A percentile compares a stretch with the other conserved stretches of the same genome.
phyloP scores from a whole-genome alignment of 495 filamentous ascomycete genomes.

The Massariosphaeria phaeospora region DNA sequence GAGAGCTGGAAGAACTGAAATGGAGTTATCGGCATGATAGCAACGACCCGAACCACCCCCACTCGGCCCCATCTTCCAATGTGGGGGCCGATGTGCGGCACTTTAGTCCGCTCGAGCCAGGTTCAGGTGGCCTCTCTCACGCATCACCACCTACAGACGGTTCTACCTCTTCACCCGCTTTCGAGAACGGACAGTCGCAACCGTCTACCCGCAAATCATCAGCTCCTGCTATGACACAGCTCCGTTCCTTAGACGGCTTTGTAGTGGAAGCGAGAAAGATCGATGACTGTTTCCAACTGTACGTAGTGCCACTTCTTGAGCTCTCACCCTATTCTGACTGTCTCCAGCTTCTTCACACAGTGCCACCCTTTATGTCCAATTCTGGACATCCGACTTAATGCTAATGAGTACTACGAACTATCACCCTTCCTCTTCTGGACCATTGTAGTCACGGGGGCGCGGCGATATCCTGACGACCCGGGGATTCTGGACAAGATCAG shows the following conservation, averaged over 20 bases:
- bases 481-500: constrained; percentile 43
- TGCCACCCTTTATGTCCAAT: constrained; percentile 49
- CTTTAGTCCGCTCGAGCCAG: background rate
- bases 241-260: constrained; percentile 8
- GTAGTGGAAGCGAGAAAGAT: constrained; percentile 18
- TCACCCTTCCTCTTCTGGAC: constrained; percentile 52
- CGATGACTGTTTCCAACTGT: constrained; percentile 23
- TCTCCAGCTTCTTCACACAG: constrained; percentile 45
- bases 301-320: background rate
- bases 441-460: constrained; percentile 34
- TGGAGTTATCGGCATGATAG: constrained; percentile 17
- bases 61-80: constrained; percentile 1
- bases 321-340: background rate
- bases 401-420: constrained; percentile 45
- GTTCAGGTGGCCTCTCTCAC: background rate
- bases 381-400: constrained; percentile 40
- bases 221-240: background rate
- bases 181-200: background rate
- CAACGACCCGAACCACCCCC: constrained; percentile 1
- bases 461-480: constrained; percentile 45
- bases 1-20: constrained; percentile 25
- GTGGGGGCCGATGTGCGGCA: background rate
- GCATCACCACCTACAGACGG: background rate
- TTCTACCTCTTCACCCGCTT: background rate
- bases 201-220: background rate